Evolutionary conservation across 768 basidiomycete genomes (phyloP), one percentile per base, ranked within the genome.

Genomic region (Asterophora parasitica): DNA sequence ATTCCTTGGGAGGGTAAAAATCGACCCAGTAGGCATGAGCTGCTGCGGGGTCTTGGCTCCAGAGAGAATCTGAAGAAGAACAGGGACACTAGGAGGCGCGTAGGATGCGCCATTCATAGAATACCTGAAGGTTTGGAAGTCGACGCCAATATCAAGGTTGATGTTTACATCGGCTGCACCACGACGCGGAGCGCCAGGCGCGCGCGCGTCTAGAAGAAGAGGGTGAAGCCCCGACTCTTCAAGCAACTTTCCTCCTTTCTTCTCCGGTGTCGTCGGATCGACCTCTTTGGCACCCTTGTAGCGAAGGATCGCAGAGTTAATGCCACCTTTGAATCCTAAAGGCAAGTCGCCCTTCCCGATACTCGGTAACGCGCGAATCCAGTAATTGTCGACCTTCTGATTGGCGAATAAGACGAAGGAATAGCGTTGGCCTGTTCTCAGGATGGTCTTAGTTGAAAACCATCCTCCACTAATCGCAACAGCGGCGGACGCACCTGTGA

Each of bases 251-350:
- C 64, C 61, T 1, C 36, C 20, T 27, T 34, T 36, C 19, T 45
- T 38, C 46, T 54, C 4, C 46, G 58, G 38, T 33, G 68, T 71
- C 1, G 64, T 69, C 3, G 79, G 79, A 17, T 81, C 78, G 9
- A 52, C 51, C 12, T 40, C 49, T 1, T 62, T 50, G 8, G 79
- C 79, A 10, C 73, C 75, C 0, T 33, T 56, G 46, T 81, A 81
- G 36, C 75, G 71, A 26, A 81, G 58, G 46, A 81, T 77, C 2
- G 77, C 79, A 36, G 66, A 67, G 58, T 75, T 78, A 46, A 72
- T 63, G 10, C 70, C 70, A 15, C 60, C 62, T 1, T 44, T 53
- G 44, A 72, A 73, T 6, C 53, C 66, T 17, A 42, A 17, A 5
- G 28, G 28, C 5, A 30, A 10, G 28, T 30, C 28, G 17, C 28